Base-by-base conservation (phyloP, 345 rosid genomes). In the Mangifera indica region DNA sequence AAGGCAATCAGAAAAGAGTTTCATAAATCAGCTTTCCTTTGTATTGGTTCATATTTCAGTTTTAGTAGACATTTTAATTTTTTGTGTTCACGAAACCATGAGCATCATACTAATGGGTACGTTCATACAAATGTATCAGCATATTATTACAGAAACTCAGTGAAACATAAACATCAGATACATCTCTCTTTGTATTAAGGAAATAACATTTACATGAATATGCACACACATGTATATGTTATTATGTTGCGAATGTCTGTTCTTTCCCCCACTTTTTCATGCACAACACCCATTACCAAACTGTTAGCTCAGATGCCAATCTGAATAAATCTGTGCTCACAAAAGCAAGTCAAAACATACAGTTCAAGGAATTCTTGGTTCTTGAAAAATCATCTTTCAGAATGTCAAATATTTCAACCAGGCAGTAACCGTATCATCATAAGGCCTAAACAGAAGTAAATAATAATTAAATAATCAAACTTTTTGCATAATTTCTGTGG, bases 1-100 rank as follows among this genome's bases (percentile, higher is more conserved):
- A 29, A 52, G 22, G 13, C 53, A 63, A 73, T 81, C 60, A 81
- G 77, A 51, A 74, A 65, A 26, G 2, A 48, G 18, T 48, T 24
- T 46, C n/a, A 61, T 55, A 51, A 48, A 69, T 63, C 46, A 63
- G 20, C 14, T 17, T 48, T 21, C 25, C 37, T 24, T 9, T 26
- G 29, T 21, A 44, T 42, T 44, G 52, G 44, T 7, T 21, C 5
- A 5, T 37, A 62, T 7, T 61, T 34, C 18, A 22, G 67, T 44
- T 63, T 63, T 11, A 22, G 66, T 44, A 20, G 52, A 63, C 1
- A 12, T 10, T 7, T 6, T 7, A 55, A n/a, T 10, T 21, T 29
- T 9, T 56, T 56, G 25, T 21, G 20, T 55, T 22, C 22, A 55
- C 6, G 29, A n/a, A 55, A 0, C 12, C 1, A 26, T n/a, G 59